phyloP scores from a whole-genome alignment of 306 rosid genomes.

The Ochetophila trinervis region DNA sequence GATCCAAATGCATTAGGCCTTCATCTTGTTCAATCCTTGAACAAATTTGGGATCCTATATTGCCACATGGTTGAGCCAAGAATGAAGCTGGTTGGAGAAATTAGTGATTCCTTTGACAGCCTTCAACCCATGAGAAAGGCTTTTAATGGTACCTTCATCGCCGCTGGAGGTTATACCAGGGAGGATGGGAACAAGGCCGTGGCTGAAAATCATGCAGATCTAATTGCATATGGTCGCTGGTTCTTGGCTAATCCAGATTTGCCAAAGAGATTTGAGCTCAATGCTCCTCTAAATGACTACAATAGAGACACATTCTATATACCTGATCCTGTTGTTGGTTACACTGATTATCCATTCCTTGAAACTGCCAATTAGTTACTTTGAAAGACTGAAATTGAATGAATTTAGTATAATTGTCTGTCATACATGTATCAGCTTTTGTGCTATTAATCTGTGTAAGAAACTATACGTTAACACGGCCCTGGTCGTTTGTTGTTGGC shows the following conservation, averaged over 20 bases:
- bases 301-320: slow-evolving; percentile 41
- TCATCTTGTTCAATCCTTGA: slow-evolving; percentile 42
- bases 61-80: slow-evolving; percentile 66
- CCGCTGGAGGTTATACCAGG: slow-evolving; percentile 47
- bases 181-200: slow-evolving; percentile 48
- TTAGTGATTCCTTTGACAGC: slow-evolving; percentile 18
- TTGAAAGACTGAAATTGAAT: too few species aligned
- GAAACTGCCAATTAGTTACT: neutral
- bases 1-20: slow-evolving; percentile 56
- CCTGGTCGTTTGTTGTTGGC: slow-evolving; percentile 57
- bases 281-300: slow-evolving; percentile 42
- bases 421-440: too few species aligned
- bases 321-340: slow-evolving; percentile 45
- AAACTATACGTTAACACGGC: too few species aligned
- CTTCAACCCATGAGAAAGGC: slow-evolving; percentile 45
- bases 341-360: slow-evolving; percentile 47
- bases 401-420: too few species aligned
- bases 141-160: slow-evolving; percentile 56
- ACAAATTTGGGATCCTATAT: slow-evolving; percentile 41
- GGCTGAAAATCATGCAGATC: slow-evolving; percentile 24
- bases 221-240: slow-evolving; percentile 51
- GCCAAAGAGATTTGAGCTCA: slow-evolving; percentile 43
- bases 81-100: slow-evolving; percentile 36
- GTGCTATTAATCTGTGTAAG: too few species aligned
- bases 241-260: slow-evolving; percentile 64